Conservation (phyloP, 1,139 yeast species). For the Hyphopichia burtonii region DNA sequence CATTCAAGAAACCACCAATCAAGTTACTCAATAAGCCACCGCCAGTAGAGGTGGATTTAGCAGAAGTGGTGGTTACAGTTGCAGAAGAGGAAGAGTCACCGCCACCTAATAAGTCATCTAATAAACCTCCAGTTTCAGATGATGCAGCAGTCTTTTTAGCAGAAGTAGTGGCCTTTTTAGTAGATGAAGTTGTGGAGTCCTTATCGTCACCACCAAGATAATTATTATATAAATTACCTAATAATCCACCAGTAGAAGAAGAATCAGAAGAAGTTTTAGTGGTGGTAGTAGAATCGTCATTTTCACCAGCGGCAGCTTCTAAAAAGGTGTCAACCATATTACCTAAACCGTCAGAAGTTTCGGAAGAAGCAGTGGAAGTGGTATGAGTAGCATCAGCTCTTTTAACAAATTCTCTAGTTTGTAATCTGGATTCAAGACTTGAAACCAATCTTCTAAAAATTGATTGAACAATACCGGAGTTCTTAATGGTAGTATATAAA, state of each 20-base stretch:
- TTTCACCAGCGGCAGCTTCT: not conserved
- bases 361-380: not conserved
- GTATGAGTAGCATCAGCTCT: slow-evolving; percentile 2
- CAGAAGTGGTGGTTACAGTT: not conserved
- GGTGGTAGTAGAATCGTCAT: not conserved
- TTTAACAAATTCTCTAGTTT: not conserved
- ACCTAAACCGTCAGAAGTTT: slow-evolving; percentile 1
- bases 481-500: slow-evolving; percentile 23
- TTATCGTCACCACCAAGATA: not conserved
- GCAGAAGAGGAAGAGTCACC: not conserved
- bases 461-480: slow-evolving; percentile 21
- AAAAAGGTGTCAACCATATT: not conserved
- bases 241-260: slow-evolving; percentile 2
- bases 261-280: slow-evolving; percentile 4
- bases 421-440: slow-evolving; percentile 16
- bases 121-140: not conserved
- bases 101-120: slow-evolving; percentile 1
- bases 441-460: slow-evolving; percentile 17
- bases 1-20: slow-evolving; percentile 1
- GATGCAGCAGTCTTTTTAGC: not conserved
- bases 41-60: slow-evolving; percentile 1
- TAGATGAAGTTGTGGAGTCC: not conserved
- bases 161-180: not conserved
- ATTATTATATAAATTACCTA: not conserved
- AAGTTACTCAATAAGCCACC: slow-evolving; percentile 1